These are phyloP conservation scores for Geranium incanum DNA, from an alignment of 441 rosid genomes.

Conservation along the genomic window DNA sequence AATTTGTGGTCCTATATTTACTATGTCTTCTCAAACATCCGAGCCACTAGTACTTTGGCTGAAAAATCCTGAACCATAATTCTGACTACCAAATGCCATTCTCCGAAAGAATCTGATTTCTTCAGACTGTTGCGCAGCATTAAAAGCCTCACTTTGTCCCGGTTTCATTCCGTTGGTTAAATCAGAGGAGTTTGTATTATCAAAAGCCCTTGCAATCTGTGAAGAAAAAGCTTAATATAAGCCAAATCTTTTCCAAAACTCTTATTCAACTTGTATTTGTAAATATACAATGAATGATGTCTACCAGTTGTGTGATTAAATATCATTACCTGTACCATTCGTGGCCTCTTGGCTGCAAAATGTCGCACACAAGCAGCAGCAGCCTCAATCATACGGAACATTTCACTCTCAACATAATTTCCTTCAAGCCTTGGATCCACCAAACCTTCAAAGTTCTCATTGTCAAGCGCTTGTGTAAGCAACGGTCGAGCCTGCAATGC, in stretches of 20 bases:
- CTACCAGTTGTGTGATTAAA: background rate
- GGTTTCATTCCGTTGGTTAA: slow-evolving; percentile 80
- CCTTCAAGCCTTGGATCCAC: slow-evolving; percentile 65
- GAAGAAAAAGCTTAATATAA: slow-evolving; percentile 16
- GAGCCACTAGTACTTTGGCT: slow-evolving; percentile 27
- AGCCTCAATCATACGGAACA: slow-evolving; percentile 73
- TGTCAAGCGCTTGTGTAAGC: slow-evolving; percentile 57
- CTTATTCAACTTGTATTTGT: background rate
- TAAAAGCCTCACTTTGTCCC: slow-evolving; percentile 76
- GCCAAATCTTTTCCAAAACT: background rate
- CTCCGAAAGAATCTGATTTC: slow-evolving; percentile 79
- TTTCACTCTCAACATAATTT: slow-evolving; percentile 49
- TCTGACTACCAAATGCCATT: slow-evolving; percentile 87
- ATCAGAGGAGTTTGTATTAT: slow-evolving; percentile 54
- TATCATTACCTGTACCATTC: slow-evolving; percentile 70
- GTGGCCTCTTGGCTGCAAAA: slow-evolving; percentile 73
- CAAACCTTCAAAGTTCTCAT: slow-evolving; percentile 43
- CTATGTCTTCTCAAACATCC: slow-evolving; percentile 25
- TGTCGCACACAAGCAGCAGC: slow-evolving; percentile 86
- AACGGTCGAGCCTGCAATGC: slow-evolving; percentile 72
- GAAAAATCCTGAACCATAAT: slow-evolving; percentile 65
- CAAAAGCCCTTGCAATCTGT: slow-evolving; percentile 85
- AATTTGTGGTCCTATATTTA: slow-evolving; percentile 19
- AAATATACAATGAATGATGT: background rate
- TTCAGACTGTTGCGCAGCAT: slow-evolving; percentile 73